A percentile compares a stretch with the other conserved stretches of the same genome.
These are phyloP conservation scores for Ascoidea rubescens DNA, from an alignment of 805 yeast genomes.

Conservation along the genomic window DNA sequence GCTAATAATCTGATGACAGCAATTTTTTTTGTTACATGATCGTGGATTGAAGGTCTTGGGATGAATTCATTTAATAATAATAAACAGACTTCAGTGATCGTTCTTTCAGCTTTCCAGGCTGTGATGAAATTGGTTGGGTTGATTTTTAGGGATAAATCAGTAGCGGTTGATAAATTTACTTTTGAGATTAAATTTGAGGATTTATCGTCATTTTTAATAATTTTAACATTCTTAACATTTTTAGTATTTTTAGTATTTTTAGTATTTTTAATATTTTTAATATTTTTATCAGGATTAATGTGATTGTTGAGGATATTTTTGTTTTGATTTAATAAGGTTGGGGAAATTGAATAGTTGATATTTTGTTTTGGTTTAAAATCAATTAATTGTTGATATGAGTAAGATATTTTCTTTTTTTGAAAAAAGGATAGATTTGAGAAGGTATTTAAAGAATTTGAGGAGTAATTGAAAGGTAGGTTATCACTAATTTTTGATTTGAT, in stretches of 20 bases:
- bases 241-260: background rate
- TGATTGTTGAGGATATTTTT: background rate
- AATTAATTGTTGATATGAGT: too few relatives aligned
- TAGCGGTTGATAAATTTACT: background rate
- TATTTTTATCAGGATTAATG: background rate
- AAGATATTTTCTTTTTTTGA: too few relatives aligned
- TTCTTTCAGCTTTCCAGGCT: slow-evolving; percentile 16
- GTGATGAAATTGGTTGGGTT: slow-evolving; percentile 12
- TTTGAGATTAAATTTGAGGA: background rate
- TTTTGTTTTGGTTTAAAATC: too few relatives aligned
- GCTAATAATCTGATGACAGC: slow-evolving; percentile 20
- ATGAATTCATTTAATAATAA: slow-evolving; percentile 3
- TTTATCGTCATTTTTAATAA: slow-evolving; percentile 1
- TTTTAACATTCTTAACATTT: background rate
- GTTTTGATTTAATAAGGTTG: background rate
- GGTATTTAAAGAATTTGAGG: too few relatives aligned
- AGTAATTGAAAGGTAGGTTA: too few relatives aligned
- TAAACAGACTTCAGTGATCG: slow-evolving; percentile 13
- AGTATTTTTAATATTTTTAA: background rate
- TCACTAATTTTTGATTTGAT: too few relatives aligned
- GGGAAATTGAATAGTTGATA: too few relatives aligned
- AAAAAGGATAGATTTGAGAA: too few relatives aligned
- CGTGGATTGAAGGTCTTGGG: slow-evolving; percentile 5
- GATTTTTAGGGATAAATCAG: slow-evolving; percentile 7
- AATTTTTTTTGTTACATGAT: slow-evolving; percentile 16